Base-by-base conservation (phyloP, 345 rosid species). In the Eucalyptus curtisii region DNA sequence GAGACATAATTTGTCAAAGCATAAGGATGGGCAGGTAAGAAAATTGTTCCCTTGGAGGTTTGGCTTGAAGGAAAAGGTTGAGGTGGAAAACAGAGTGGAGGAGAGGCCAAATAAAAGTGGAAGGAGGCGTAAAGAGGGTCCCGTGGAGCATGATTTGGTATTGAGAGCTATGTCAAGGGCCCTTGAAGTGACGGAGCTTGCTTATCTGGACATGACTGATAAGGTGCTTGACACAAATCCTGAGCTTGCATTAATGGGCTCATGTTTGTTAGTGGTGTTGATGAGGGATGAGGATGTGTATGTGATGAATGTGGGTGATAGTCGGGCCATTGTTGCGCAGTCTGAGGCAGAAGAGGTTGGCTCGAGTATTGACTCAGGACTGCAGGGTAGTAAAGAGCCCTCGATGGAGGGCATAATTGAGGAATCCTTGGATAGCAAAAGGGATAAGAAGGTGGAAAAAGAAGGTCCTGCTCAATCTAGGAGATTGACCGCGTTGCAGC, bases 281-380 rank as follows among this genome's bases (percentile, higher is more conserved):
- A 97, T 97, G 99, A 95, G 99, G 90, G 99, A 96, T 86, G 99
- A 96, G 89, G 99, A 97, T 91, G 99, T 96, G 49, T 97, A 97
- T 90, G 97, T 96, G 89, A 97, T 97, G 99, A 96, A 97, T 91
- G 95, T 97, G 89, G 99, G 99, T 89, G 99, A 97, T 92, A 97
- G 99, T 89, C 94, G 99, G 90, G 99, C 99, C 76, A 94, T 97
- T 91, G 98, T 97, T 86, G 99, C 99, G 15, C 98, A 95, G 90
- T 91, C 92, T 91, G 95, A 93, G 91, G 91, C 89, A 6, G 92
- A 90, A 88, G 97, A 91, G 48, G 93, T 87, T 89, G 94, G 93
- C 87, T 89, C 92, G 15, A 90, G 92, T 89, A 89, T 85, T 48
- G 90, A 86, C 90, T 87, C 76, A 64, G 91, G 90, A 85, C 87